Evolutionary conservation across 1,139 yeast genomes (phyloP), one percentile per base, ranked within the genome.

Genomic region (Meyerozyma smithsonii): DNA sequence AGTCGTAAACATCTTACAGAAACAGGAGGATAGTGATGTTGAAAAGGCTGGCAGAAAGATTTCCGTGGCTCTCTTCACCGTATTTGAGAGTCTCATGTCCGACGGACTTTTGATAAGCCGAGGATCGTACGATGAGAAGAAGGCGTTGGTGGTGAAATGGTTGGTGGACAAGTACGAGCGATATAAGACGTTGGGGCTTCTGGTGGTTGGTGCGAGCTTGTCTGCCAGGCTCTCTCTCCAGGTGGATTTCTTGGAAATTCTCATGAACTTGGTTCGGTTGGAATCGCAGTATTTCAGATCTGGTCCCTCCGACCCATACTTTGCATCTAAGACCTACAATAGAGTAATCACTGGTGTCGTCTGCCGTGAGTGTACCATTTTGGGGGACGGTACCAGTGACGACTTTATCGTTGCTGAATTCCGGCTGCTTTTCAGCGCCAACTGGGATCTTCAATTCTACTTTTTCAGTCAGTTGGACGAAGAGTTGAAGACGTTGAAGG

Each of bases 391-490:
- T 1, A 62, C 78, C 0, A 66, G 71, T 30, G 72, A 74, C 39
- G 78, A 75, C 52, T 74, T 81, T 41, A 50, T 85, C 19, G 48
- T 83, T 6, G 62, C 75, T 42, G 89, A 84, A 52, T 84, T 86
- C 50, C 55, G 72, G 34, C 79, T 74, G 17, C 68, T 66, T 28
- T 80, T 82, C 51, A 54, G 57, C 25, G 68, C 69, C 43, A 69
- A 70, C 55, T 80, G 83, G 69, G 94, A 84, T 55, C 62, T 84
- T 41, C 87, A 82, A 54, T 81, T 66, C 51, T 84, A 80, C 52
- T 79, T 83, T 46, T 76, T 80, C 52, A 61, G 70, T 36, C 75
- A 71, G 23, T 49, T 48, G 20, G 41, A 47, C 20, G 49, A 45
- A 37, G 41, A 45, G 3, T 47, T 66, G 34, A 46, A 46, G 20